Evolutionary conservation across 768 basidiomycete species (phyloP), one percentile per base, ranked within the genome.

Genomic region (Tricholoma hemisulphureum): DNA sequence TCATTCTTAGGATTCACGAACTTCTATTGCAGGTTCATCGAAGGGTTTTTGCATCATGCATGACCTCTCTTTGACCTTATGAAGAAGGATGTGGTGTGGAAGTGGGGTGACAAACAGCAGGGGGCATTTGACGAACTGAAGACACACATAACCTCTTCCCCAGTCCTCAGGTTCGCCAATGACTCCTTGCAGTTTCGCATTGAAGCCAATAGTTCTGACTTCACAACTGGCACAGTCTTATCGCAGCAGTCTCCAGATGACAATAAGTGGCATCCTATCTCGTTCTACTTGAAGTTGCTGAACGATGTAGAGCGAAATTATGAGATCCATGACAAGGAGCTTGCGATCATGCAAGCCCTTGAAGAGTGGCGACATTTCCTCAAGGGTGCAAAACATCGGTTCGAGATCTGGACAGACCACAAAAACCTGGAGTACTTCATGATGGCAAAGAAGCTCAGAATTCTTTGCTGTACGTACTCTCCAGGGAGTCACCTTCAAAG

Each of bases 281-380:
- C n/a, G n/a, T n/a, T n/a, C n/a, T 11, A 73, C 67, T 0, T 81
- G n/a, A n/a, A n/a, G n/a, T 69, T 55, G 55, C 51, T 77, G 4
- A 59, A 34, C 6, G 23, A 54, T 0, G 67, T 73, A 0, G 74
- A 82, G 55, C 51, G 62, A 6, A 80, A 82, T 57, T 81, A 81
- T 62, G 65, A 73, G 21, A 65, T 67, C 24, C 65, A 75, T 53
- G 71, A 83, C 62, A 76, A 73, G 61, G 80, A 83, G 61, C 67
- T 81, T 4, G 79, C 75, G 0, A 75, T 82, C 13, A 67, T 82
- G 7, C 18, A 62, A 18, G 65, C 69, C 0, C 60, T 78, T 1
- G 31, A 59, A 1, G 46, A 62, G 6, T 68, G 65, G 68, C 16
- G 62, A 24, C 66, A 66, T 50, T 39, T 50, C 24, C 24, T 32